phyloP scores from a whole-genome alignment of 495 filamentous ascomycete genomes.

The Penicillium desertorum region DNA sequence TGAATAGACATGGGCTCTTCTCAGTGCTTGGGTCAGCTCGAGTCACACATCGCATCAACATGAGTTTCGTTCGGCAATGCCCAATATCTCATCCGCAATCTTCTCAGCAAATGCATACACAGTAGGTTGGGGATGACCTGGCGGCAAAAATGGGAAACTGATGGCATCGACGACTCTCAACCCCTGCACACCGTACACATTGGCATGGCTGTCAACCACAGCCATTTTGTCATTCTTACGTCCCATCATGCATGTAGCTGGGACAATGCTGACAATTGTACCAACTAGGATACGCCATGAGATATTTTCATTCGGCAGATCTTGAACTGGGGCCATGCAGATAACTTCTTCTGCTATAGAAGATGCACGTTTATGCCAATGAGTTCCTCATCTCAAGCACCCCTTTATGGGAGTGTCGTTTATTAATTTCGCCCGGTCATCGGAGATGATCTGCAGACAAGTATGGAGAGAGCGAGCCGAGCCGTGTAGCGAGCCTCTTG shows the following conservation, averaged over 20 bases:
- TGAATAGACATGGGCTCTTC: background rate
- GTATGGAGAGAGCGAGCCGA: too few species aligned
- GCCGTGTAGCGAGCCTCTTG: too few species aligned
- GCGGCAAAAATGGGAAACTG: constrained; percentile 49
- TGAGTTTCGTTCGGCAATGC: background rate
- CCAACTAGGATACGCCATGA: too few species aligned
- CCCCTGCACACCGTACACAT: constrained; percentile 47
- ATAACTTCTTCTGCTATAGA: too few species aligned
- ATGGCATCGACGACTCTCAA: constrained; percentile 49
- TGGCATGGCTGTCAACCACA: constrained; percentile 49
- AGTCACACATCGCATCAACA: background rate
- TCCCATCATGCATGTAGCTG: constrained; percentile 51
- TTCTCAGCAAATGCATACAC: constrained; percentile 58
- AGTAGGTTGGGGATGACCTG: constrained; percentile 51
- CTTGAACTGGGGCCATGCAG: too few species aligned
- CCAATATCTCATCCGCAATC: constrained; percentile 51
- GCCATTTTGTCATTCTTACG: constrained; percentile 41
- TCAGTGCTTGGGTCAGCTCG: background rate
- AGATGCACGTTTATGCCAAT: too few species aligned
- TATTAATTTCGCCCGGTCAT: too few species aligned
- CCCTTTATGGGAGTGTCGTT: too few species aligned
- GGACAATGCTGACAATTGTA: too few species aligned
- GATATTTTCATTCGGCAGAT: too few species aligned
- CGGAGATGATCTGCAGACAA: too few species aligned
- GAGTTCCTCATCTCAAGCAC: too few species aligned